phyloP scores from a whole-genome alignment of 129 eudicot species.

The Sambucus nigra region DNA sequence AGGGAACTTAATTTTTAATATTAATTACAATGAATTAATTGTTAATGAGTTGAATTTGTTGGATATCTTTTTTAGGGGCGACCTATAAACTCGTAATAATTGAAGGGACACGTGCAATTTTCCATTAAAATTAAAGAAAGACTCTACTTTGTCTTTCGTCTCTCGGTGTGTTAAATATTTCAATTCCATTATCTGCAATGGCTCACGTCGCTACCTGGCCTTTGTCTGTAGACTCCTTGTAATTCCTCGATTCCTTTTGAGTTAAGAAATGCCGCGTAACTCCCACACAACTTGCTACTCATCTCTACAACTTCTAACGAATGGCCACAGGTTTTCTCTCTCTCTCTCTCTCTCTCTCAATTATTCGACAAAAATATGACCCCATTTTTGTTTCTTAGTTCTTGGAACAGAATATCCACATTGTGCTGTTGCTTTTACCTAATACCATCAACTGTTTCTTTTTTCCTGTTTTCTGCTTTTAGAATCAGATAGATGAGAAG shows the following conservation, averaged over 20 bases:
- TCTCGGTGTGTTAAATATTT: neutral
- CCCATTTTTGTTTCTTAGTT: constrained; percentile 38
- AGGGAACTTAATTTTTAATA: too few species aligned
- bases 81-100: too few species aligned
- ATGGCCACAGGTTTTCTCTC: constrained; percentile 29
- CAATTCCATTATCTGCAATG: constrained; percentile 3
- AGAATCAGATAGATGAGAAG: constrained; percentile 18
- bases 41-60: too few species aligned
- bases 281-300: constrained; percentile 21
- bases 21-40: too few species aligned
- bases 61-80: too few species aligned
- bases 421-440: constrained; percentile 14
- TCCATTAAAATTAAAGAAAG: too few species aligned
- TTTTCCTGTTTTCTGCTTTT: constrained; percentile 5
- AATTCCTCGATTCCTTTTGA: constrained; percentile 17
- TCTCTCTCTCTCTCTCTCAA: constrained; percentile 15
- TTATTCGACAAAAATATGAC: constrained; percentile 25
- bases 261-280: constrained; percentile 13
- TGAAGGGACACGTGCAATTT: too few species aligned
- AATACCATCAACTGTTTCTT: neutral
- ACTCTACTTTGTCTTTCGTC: neutral
- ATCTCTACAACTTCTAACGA: constrained; percentile 29
- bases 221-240: constrained; percentile 32
- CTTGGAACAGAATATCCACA: constrained; percentile 27
- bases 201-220: constrained; percentile 23